These are phyloP conservation scores for Phytopythium helicoides DNA, from an alignment of 352 stramenopile species.

Conservation along the genomic window DNA sequence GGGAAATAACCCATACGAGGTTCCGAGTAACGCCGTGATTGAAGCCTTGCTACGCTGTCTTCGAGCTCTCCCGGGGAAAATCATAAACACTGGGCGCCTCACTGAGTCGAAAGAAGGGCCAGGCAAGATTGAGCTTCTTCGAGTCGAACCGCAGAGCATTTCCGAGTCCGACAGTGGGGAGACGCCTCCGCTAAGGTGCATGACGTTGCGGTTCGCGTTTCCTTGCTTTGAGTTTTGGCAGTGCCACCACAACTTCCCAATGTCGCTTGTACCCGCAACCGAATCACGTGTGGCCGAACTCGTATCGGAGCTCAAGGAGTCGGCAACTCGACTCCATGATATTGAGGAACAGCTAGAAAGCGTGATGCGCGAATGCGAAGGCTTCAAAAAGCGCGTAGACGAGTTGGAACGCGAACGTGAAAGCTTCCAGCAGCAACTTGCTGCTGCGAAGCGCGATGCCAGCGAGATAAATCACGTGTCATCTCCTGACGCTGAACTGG, in stretches of 20 bases:
- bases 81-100: conserved; percentile 14
- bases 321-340: background rate
- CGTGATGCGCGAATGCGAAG: background rate
- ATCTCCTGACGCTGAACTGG: background rate
- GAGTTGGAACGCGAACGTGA: background rate
- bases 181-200: conserved; percentile 1
- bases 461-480: background rate
- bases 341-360: background rate
- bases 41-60: conserved; percentile 29
- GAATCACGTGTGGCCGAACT: conserved; percentile 12
- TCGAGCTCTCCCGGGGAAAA: conserved; percentile 11
- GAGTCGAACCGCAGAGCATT: too few species aligned
- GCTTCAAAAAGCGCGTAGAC: background rate
- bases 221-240: conserved; percentile 37
- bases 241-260: conserved; percentile 27
- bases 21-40: conserved; percentile 24
- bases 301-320: conserved; percentile 9
- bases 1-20: conserved; percentile 8
- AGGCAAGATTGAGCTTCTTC: conserved; percentile 23
- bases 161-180: background rate
- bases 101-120: conserved; percentile 27
- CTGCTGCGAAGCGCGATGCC: background rate
- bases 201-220: conserved; percentile 31
- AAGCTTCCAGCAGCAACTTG: background rate
- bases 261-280: conserved; percentile 17